Evolutionary conservation across 768 basidiomycete genomes (phyloP), one percentile per base, ranked within the genome.

Genomic region (Polyporus arcularius): DNA sequence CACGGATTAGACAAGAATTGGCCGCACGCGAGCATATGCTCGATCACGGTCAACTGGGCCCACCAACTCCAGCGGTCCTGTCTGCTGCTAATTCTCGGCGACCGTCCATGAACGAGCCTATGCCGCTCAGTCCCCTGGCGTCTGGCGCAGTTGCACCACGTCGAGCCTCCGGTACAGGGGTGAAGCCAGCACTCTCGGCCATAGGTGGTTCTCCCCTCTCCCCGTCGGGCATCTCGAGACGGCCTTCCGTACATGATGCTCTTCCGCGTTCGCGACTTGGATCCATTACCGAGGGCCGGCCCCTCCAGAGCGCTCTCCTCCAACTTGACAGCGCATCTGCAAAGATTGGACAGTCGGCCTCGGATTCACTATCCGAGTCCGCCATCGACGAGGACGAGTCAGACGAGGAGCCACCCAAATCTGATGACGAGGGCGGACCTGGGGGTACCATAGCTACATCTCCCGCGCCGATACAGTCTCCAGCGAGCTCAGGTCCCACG

Each of bases 11-110:
- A 68, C 87, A 88, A 60, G 92, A 94, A 67, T 80, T 98, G 14
- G 95, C 95, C 0, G 84, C 91, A 0, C 81, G 90, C n/a, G 93
- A 95, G 70, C 92, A 97, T 71, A 94, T 98, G 91, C 83, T 94
- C 49, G 90, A 94, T 71, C 94, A 96, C 67, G 89, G 88, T 4
- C 89, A 92, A 67, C 75, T 90, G 4, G 88, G 87, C 2, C 84
- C 88, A 10, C 78, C 85, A 2, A 90, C 88, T 0, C 88, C 87
- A 4, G 72, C 69, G 4, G 72, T 73, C 0, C 65, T 75, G 4
- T 80, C 86, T 0, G 85, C 84, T 14, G 81, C 75, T 12, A 40
- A 66, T 8, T 86, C 86, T 0, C 77, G 82, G 35, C 48, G 64
- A 40, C 63, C 61, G 5, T 80, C 78, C 41, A 63, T 65, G 58